Evolutionary conservation across 495 filamentous ascomycete genomes (phyloP), one percentile per base, ranked within the genome.

Genomic region (Podospora fimiseda): DNA sequence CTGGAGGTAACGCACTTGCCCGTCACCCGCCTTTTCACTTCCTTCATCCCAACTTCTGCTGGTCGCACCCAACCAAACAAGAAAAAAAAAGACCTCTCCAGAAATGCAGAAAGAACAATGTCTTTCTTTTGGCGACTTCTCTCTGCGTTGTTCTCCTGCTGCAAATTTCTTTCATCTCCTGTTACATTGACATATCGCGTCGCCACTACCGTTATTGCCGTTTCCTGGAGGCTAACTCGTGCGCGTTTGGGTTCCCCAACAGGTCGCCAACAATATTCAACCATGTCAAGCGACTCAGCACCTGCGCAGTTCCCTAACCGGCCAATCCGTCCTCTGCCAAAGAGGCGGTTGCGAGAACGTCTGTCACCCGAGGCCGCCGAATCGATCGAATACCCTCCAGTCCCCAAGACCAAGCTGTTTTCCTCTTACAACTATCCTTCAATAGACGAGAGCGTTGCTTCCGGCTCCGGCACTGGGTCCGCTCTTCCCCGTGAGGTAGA

Each of bases 321-420:
- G 60, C 85, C 90, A 51, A 97, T 99, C 63, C 88, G 90, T 38
- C 94, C 94, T 44, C 77, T 99, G 49, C 94, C 94, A 27, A 93
- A 87, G 71, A 83, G 89, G 54, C 83, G 85, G 51, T 75, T 97
- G 16, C 86, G 90, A 44, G 89, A 90, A 56, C 84, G 89, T 37
- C 75, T 99, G 20, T 87, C 90, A 14, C 82, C 84, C 54, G 89
- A 93, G 59, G 82, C 88, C 53, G 90, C 88, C 48, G 84, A 87
- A 36, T 83, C 83, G 14, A 92, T 96, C 58, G 75, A 83, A 48
- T 96, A 88, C 61, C 88, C 91, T 1, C 82, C 87, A 0, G 75
- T 80, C 2, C 86, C 86, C 3, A 77, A 80, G 38, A 79, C 77
- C 13, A 76, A 80, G 2, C 82, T 90, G 13, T 64, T 89, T 19